These are phyloP conservation scores for Forsythia suspensa DNA, from an alignment of 257 asterid genomes.

Conservation along the genomic window DNA sequence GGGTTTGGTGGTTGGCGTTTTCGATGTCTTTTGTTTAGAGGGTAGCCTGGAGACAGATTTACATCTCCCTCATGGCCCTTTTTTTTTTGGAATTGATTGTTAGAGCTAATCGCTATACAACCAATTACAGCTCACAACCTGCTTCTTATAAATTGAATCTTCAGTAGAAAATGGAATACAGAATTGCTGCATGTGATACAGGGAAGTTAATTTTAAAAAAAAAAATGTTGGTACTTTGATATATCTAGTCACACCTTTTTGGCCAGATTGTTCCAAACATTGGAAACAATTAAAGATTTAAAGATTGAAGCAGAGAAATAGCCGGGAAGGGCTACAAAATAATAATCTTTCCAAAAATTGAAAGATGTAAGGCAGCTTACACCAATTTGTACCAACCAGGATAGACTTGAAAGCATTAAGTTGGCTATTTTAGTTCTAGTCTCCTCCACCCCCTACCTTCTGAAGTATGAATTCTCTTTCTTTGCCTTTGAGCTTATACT, in stretches of 20 bases:
- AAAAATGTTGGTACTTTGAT: conserved; percentile 1
- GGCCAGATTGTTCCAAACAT: neutral
- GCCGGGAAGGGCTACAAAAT: neutral
- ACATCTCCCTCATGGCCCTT: neutral
- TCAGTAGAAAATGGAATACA: conserved; percentile 6
- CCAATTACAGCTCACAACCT: conserved; percentile 10
- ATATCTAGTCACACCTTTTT: neutral
- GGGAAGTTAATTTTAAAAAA: conserved; percentile 7
- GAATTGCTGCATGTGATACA: neutral
- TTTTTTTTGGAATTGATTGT: neutral
- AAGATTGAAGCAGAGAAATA: neutral
- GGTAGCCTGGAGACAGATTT: conserved; percentile 14
- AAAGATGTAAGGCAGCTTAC: neutral
- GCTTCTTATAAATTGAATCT: neutral
- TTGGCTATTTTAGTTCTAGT: neutral
- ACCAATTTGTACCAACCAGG: neutral
- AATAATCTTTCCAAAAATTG: neutral
- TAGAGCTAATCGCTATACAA: conserved; percentile 12
- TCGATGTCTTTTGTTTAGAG: neutral
- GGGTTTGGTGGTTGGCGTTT: neutral
- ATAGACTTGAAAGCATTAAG: neutral
- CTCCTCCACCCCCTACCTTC: neutral
- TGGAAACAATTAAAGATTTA: conserved; percentile 1
- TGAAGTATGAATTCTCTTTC: neutral
- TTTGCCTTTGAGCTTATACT: neutral